A percentile compares a stretch with the other conserved stretches of the same genome.
phyloP scores from a whole-genome alignment of 208 protist species.

The Polymyxa betae region DNA sequence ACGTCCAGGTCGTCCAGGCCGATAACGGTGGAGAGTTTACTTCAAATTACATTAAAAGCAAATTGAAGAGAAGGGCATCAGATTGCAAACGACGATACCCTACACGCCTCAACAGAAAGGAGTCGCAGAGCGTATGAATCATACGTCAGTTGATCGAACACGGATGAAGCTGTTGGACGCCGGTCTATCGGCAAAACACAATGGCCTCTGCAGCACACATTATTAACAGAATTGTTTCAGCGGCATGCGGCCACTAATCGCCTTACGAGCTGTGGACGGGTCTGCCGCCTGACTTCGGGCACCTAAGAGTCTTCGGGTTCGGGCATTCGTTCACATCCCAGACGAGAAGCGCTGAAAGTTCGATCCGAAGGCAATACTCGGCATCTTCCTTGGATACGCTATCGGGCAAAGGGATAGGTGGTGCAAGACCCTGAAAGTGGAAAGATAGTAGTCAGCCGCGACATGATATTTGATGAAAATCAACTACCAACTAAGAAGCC shows the following conservation, averaged over 20 bases:
- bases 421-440: not conserved
- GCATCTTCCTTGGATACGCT: not conserved
- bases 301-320: not conserved
- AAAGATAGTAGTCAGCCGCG: no score
- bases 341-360: not conserved
- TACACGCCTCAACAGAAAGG: not conserved
- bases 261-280: not conserved
- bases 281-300: no score
- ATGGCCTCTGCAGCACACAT: not conserved
- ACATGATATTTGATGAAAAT: no score
- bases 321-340: no score
- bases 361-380: not conserved
- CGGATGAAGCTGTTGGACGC: not conserved
- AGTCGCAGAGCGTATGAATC: not conserved
- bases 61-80: not conserved
- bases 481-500: no score
- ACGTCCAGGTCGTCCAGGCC: not conserved
- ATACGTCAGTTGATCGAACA: not conserved
- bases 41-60: not conserved
- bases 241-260: not conserved
- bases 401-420: not conserved
- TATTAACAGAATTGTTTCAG: not conserved
- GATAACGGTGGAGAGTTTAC: not conserved
- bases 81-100: not conserved
- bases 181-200: not conserved